Evolutionary conservation across 176 grass and related monocot genomes (phyloP), one percentile per base, ranked within the genome.

Genomic region (Tuctoria greenei): DNA sequence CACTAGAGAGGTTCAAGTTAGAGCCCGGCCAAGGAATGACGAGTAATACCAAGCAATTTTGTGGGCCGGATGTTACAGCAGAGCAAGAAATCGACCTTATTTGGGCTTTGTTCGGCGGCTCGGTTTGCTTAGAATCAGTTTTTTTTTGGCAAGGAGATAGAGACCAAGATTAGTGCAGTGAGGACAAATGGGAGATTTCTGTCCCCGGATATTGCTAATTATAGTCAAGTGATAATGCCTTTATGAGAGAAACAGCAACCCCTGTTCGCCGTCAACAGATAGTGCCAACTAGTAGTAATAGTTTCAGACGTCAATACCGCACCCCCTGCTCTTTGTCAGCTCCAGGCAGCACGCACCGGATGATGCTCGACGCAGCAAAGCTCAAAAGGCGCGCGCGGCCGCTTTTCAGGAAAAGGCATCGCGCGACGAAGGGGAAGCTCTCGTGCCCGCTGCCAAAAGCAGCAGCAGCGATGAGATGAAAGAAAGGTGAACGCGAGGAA

Each of bases 401-500:
- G 31, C 31, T 3, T 54, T 54, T 54, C 51, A 0, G 18, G 51
- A 21, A 21, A 54, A 54, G 51, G 51, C 51, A 20, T 10, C 51
- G 18, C 50, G 50, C 20, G 50, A 54, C 20, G 50, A n/a, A n/a
- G n/a, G n/a, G n/a, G n/a, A n/a, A 21, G 51, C 51, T 54, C 51
- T 21, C 17, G 51, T 10, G 9, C 23, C 39, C 9, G 13, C 12
- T 61, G 0, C 6, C 12, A 58, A 64, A 70, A 55, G 7, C 2
- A 6, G 36, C 14, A 20, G 26, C 41, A 18, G 56, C 39, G 39
- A 40, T 31, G 31, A n/a, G 3, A 40, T 40, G 47, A 18, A 56
- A n/a, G 61, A 37, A 64, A 77, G 74, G 74, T 24, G 57, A 76
- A 88, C 70, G 75, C 75, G 44, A 77, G 65, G 86, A 84, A 88